Base-by-base conservation (phyloP, 345 rosid genomes). In the Eucalyptus cloeziana region DNA sequence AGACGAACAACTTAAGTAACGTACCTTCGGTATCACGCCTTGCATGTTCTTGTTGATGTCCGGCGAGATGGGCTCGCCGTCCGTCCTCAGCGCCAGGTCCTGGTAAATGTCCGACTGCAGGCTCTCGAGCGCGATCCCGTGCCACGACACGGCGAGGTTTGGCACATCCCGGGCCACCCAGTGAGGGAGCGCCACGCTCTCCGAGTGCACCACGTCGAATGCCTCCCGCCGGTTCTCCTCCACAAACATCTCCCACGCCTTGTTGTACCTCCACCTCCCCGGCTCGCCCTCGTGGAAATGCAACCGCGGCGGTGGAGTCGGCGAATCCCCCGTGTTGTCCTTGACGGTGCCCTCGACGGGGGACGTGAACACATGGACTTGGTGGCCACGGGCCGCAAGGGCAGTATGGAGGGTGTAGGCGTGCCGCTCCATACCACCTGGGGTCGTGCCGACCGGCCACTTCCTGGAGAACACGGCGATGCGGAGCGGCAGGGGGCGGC, bases 371-470 rank as follows among this genome's bases (percentile, higher is more conserved):
- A 98, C 91, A 71, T 97, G 99, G 85, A 98, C 95, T 12, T 88
- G 92, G 87, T 98, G 99, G 21, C 99, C 99, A 13, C 98, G 93
- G 19, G 89, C 93, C 16, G 99, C 95, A 56, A 98, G 92, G 49
- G 96, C 97, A 2, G 95, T 92, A 88, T 98, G 97, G 22, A 98
- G 93, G 37, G 99, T 95, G 87, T 91, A 88, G 44, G 99, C 99
- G 5, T 98, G 99, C n/a, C 98, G 97, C 89, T 98, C 99, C 99
- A 98, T 98, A 80, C 99, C 99, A 0, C 99, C 99, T 0, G 99
- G 99, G 56, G 91, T 88, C 2, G 98, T 89, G 1, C 95, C 95
- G 2, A 94, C 60, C 0, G 99, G 99, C 99, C 99, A 98, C 91
- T 98, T 98, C 40, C 99, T 89, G 31, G 98, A 95, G 91, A 98